A percentile compares a stretch with the other conserved stretches of the same genome.
Conservation (phyloP, 2,329 filamentous ascomycete species). For the Xylaria sp. region DNA sequence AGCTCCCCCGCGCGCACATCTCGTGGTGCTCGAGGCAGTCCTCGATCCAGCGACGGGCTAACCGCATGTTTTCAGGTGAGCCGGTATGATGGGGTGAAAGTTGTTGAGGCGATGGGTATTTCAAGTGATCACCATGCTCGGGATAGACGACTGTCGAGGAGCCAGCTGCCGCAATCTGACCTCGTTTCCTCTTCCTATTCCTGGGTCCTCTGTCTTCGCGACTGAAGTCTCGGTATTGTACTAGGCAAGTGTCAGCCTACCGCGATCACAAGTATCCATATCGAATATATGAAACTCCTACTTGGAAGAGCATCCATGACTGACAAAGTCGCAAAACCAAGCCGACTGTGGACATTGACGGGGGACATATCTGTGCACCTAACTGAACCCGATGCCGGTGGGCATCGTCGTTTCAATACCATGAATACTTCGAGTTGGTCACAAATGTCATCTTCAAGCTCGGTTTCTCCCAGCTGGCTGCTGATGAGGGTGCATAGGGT, state of each 20-base stretch:
- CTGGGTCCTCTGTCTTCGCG: neutral
- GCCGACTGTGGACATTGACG: slow-evolving; percentile 17
- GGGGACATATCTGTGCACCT: neutral
- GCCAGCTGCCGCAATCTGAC: neutral
- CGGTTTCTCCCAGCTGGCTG: slow-evolving; percentile 24
- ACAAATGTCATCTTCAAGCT: slow-evolving; percentile 10
- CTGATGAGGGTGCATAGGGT: slow-evolving; percentile 30
- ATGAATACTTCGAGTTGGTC: slow-evolving; percentile 11
- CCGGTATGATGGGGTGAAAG: slow-evolving; percentile 18
- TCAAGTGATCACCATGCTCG: neutral
- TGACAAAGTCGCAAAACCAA: slow-evolving; percentile 17
- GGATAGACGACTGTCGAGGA: neutral
- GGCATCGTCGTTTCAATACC: slow-evolving; percentile 18
- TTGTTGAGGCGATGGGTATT: neutral
- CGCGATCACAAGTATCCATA: neutral
- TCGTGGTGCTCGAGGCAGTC: slow-evolving; percentile 31
- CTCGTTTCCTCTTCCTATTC: slow-evolving; percentile 17
- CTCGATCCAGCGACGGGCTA: slow-evolving; percentile 27
- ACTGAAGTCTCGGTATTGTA: neutral
- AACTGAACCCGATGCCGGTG: neutral
- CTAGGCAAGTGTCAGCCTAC: neutral
- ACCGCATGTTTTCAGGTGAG: slow-evolving; percentile 20
- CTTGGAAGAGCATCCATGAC: slow-evolving; percentile 18
- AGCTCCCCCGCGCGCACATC: slow-evolving; percentile 21
- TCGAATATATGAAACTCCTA: neutral